Evolutionary conservation across 2,329 filamentous ascomycete species (phyloP), one percentile per base, ranked within the genome.

Genomic region (Cordyceps pruinosa): DNA sequence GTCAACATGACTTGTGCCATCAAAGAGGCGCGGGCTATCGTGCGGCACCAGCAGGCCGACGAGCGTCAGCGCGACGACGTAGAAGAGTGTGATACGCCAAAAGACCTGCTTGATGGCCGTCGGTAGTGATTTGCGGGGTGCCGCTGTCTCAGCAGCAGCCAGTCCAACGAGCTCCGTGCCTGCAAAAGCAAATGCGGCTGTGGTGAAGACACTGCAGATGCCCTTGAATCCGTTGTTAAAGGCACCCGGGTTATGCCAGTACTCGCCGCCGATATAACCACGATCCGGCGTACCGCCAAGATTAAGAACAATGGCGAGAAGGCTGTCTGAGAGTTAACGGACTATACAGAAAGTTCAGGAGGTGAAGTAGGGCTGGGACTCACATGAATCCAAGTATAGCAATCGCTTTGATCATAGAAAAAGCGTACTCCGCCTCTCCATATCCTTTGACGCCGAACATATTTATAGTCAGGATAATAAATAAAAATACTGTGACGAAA

Each of bases 311-410:
- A 93, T 84, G 8, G 88, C 89, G 2, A 94, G 80, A 54, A 94
- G 82, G 62, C 85, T 88, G 48, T 10, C 10, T 17, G 1, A 3
- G n/a, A 2, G 1, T 42, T 12, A 42, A 21, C 4, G 12, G 39
- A 21, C n/a, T n/a, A n/a, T n/a, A n/a, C n/a, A n/a, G n/a, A n/a
- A n/a, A n/a, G n/a, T n/a, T n/a, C n/a, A 15, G 21, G n/a, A 3
- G 21, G 39, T 23, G 10, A 15, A 12, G 13, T 7, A 19, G 7
- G 32, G 21, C 34, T 47, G 45, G 5, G 19, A 73, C 84, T 75
- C 72, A 88, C 86, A 96, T 92, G 73, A 95, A 96, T 52, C 89
- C 90, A 62, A 96, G 86, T 8, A 96, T 85, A 30, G 92, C 90
- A 42, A 87, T 77, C 51, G 97, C 84, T 69, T 97, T 97, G 74